phyloP scores from a whole-genome alignment of 768 basidiomycete genomes.

The Hortiboletus campestris region DNA sequence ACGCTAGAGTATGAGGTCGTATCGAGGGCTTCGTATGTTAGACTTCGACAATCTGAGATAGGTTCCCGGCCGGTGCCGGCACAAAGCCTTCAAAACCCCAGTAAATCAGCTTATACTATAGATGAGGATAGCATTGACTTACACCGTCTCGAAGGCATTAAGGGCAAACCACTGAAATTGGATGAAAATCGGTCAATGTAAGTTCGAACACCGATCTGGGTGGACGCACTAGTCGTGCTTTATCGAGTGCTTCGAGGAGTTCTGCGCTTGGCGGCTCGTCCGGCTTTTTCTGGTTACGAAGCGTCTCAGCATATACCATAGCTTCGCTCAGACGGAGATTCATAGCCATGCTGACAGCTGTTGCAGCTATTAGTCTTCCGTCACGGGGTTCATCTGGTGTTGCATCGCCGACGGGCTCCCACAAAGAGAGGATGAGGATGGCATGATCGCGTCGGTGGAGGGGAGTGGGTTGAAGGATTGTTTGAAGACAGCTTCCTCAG shows the following conservation, averaged over 20 bases:
- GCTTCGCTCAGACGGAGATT: conserved; percentile 41
- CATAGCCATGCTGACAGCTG: conserved; percentile 47
- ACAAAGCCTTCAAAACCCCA: conserved; percentile 35
- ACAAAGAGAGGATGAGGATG: conserved; percentile 42
- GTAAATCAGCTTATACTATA: background rate
- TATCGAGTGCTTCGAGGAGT: conserved; percentile 34
- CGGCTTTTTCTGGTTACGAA: conserved; percentile 30
- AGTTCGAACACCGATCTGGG: conserved; percentile 2
- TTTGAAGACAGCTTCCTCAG: conserved; percentile 38
- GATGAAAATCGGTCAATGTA: conserved; percentile 16
- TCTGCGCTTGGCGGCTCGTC: conserved; percentile 28
- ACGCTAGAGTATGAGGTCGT: conserved; percentile 23
- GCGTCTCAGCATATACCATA: conserved; percentile 30
- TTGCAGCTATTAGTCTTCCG: conserved; percentile 38
- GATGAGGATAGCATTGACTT: conserved; percentile 1
- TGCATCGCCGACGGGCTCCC: conserved; percentile 40
- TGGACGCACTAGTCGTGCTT: conserved; percentile 38
- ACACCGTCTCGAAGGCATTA: conserved; percentile 41
- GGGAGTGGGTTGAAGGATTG: conserved; percentile 44
- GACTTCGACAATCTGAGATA: conserved; percentile 34
- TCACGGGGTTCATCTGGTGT: conserved; percentile 35
- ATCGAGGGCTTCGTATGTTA: conserved; percentile 32
- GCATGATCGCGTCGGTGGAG: conserved; percentile 42
- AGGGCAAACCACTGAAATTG: conserved; percentile 39
- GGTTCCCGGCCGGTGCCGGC: conserved; percentile 42